Percentiles rank a stretch among this genome's conserved stretches.
Evolutionary conservation across 768 basidiomycete species (phyloP).

Genomic region (Cyclocybe aegerita): DNA sequence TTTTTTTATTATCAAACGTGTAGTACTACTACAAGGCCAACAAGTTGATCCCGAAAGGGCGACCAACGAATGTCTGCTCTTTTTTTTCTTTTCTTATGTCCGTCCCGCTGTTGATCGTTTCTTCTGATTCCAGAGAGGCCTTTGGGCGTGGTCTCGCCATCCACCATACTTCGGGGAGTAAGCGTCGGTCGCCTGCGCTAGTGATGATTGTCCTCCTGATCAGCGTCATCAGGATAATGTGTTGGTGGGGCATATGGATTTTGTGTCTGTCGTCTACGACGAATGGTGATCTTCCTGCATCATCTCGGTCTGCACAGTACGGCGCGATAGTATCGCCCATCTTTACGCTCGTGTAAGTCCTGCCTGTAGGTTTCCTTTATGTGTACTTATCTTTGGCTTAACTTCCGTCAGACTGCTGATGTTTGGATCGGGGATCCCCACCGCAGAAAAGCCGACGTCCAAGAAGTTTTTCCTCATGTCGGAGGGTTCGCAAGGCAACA

Average conservation of each 20-base stretch:
- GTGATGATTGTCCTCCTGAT: neutral
- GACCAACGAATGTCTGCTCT: slow-evolving; percentile 36
- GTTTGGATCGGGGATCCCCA: slow-evolving; percentile 70
- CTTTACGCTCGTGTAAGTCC: slow-evolving; percentile 59
- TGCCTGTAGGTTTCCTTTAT: neutral
- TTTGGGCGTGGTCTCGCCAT: slow-evolving; percentile 62
- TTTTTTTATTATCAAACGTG: neutral
- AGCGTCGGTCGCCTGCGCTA: slow-evolving; percentile 16
- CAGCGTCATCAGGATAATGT: slow-evolving; percentile 42
- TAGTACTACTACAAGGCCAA: slow-evolving; percentile 54
- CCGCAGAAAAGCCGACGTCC: slow-evolving; percentile 66
- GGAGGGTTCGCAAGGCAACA: slow-evolving; percentile 33
- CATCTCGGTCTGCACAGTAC: slow-evolving; percentile 54
- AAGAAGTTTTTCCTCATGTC: slow-evolving; percentile 57
- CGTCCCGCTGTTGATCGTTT: neutral
- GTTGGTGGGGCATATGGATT: slow-evolving; percentile 70
- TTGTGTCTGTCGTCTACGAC: slow-evolving; percentile 58
- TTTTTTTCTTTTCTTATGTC: neutral
- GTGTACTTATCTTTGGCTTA: neutral
- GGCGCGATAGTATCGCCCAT: slow-evolving; percentile 61
- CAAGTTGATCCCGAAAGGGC: slow-evolving; percentile 46
- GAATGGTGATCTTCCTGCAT: slow-evolving; percentile 37
- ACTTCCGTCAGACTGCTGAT: slow-evolving; percentile 44
- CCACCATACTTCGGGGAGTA: slow-evolving; percentile 76
- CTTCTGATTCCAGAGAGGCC: slow-evolving; percentile 34